Evolutionary conservation across 2,329 filamentous ascomycete species (phyloP).

Genomic region (Phyllosticta paracitricarpa): DNA sequence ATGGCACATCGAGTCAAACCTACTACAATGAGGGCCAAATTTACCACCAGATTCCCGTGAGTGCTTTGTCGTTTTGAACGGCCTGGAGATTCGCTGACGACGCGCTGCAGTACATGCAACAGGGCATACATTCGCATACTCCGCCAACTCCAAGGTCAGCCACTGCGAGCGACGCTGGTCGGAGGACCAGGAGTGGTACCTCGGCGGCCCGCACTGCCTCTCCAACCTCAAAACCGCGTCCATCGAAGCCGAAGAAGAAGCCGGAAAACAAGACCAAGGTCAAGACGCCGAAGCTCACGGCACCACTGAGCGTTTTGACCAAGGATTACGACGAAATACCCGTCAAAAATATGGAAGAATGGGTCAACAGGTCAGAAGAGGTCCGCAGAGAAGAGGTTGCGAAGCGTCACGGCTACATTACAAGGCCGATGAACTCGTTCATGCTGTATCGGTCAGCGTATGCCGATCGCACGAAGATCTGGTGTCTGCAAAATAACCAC

Average conservation of each 20-base stretch:
- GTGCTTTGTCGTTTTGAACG: not conserved
- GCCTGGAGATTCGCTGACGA: not conserved
- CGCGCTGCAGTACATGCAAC: slow-evolving; percentile 16
- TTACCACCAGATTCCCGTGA: slow-evolving; percentile 19
- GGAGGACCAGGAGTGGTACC: slow-evolving; percentile 30
- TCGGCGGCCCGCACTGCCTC: slow-evolving; percentile 8
- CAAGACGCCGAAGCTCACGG: slow-evolving; percentile 47
- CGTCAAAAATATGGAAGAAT: slow-evolving; percentile 68
- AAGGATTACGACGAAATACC: slow-evolving; percentile 51
- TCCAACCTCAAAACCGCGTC: not conserved
- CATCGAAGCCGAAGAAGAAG: slow-evolving; percentile 20
- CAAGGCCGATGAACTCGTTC: slow-evolving; percentile 94
- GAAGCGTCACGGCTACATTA: slow-evolving; percentile 66
- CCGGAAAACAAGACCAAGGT: slow-evolving; percentile 34
- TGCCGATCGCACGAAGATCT: slow-evolving; percentile 73
- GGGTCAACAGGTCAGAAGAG: slow-evolving; percentile 62
- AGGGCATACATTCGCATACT: slow-evolving; percentile 20
- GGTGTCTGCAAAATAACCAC: slow-evolving; percentile 80
- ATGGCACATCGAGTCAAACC: slow-evolving; percentile 17
- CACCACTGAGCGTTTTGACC: slow-evolving; percentile 62
- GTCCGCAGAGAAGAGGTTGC: slow-evolving; percentile 58
- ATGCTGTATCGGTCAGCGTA: slow-evolving; percentile 95
- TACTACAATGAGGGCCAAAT: slow-evolving; percentile 20
- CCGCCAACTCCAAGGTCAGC: slow-evolving; percentile 37
- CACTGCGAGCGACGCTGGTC: slow-evolving; percentile 29